Evolutionary conservation across 495 filamentous ascomycete species (phyloP).

Genomic region (Sporormia fimetaria): DNA sequence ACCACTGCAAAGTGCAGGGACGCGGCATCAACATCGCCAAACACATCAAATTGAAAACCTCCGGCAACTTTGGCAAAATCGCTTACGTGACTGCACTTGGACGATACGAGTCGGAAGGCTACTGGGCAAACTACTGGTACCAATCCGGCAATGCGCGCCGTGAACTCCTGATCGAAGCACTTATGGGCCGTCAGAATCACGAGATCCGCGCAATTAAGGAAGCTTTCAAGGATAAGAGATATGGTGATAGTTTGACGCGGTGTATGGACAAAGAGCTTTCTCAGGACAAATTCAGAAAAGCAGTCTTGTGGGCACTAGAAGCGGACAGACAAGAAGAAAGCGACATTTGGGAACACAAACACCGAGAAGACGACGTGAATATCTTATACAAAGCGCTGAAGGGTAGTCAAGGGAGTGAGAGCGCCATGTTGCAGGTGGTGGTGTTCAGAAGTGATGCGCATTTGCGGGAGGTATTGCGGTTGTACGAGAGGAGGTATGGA

Average conservation of each 20-base stretch:
- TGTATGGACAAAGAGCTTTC: constrained; percentile 88
- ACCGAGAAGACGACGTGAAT: constrained; percentile 50
- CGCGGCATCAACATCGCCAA: constrained; percentile 86
- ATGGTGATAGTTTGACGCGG: constrained; percentile 63
- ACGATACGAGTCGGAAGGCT: constrained; percentile 84
- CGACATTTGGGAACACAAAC: constrained; percentile 46
- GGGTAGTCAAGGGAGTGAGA: constrained; percentile 74
- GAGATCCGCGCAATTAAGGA: constrained; percentile 88
- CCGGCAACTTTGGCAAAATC: constrained; percentile 77
- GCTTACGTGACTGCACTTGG: constrained; percentile 85
- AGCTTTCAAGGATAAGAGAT: constrained; percentile 87
- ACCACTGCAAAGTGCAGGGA: constrained; percentile 57
- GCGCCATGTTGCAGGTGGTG: constrained; percentile 78
- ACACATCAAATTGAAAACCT: constrained; percentile 70
- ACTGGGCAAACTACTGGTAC: constrained; percentile 99
- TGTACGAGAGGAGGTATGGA: constrained; percentile 57
- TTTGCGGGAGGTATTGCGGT: constrained; percentile 62
- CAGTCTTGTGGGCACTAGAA: constrained; percentile 74
- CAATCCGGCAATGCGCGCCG: constrained; percentile 44
- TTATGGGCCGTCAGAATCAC: constrained; percentile 78
- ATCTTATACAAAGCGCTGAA: constrained; percentile 58
- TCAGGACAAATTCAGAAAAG: constrained; percentile 83
- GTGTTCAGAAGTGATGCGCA: constrained; percentile 68
- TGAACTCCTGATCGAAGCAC: constrained; percentile 76
- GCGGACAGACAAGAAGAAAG: constrained; percentile 72